phyloP scores from a whole-genome alignment of 345 rosid species.

The Odontarrhena argentea region DNA sequence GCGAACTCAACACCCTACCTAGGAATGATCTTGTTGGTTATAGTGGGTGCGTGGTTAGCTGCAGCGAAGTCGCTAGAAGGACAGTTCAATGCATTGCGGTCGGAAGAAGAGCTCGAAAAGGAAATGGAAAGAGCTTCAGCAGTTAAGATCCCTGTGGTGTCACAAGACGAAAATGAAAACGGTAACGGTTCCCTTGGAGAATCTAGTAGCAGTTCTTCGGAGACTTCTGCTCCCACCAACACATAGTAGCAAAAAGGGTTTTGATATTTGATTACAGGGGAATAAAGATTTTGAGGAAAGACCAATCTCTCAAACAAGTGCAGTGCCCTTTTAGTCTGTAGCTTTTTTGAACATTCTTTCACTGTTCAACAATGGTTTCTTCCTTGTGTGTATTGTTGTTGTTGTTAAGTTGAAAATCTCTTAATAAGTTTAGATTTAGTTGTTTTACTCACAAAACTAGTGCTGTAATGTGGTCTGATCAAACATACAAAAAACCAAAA shows the following conservation, averaged over 20 bases:
- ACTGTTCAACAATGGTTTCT: slow-evolving; percentile 9
- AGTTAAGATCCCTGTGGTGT: slow-evolving; percentile 68
- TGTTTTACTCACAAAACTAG: not conserved
- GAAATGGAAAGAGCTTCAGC: slow-evolving; percentile 81
- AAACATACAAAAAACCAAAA: no score
- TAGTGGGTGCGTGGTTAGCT: slow-evolving; percentile 80
- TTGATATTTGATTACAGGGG: not conserved
- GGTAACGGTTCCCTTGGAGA: slow-evolving; percentile 49
- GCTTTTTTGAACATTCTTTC: slow-evolving; percentile 12
- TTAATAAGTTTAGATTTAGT: slow-evolving; percentile 7
- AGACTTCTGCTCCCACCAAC: slow-evolving; percentile 39
- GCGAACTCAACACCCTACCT: slow-evolving; percentile 96
- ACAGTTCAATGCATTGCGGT: slow-evolving; percentile 73
- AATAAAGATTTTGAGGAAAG: slow-evolving; percentile 23
- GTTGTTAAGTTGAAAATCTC: not conserved
- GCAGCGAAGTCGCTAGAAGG: slow-evolving; percentile 87
- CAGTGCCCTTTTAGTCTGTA: slow-evolving; percentile 11
- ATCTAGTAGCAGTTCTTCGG: slow-evolving; percentile 28
- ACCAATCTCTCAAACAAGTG: slow-evolving; percentile 22
- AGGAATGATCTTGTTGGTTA: slow-evolving; percentile 73
- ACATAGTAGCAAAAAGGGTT: slow-evolving; percentile 2
- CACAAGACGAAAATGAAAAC: slow-evolving; percentile 44
- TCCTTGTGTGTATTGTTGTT: slow-evolving; percentile 3
- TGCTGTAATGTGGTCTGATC: no score
- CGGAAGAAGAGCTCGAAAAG: slow-evolving; percentile 92